A percentile compares a stretch with the other conserved stretches of the same genome.
phyloP scores from a whole-genome alignment of 768 basidiomycete genomes.

The Calvatia gigantea region DNA sequence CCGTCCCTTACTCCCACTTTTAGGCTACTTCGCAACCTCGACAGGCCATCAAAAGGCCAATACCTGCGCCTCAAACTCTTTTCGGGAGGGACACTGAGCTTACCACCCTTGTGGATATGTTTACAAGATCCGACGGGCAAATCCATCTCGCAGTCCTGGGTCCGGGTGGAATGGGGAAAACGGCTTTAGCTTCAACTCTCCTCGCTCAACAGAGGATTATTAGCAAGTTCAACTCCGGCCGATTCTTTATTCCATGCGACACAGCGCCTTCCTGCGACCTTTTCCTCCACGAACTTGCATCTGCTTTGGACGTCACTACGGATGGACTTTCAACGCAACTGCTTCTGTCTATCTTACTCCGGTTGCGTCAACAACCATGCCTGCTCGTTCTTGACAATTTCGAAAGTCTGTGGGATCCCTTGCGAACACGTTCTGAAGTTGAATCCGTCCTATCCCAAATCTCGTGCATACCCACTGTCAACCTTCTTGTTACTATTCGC shows the following conservation, averaged over 20 bases:
- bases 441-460: slow-evolving; percentile 23
- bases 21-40: neutral
- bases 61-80: slow-evolving; percentile 19
- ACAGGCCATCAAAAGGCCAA: slow-evolving; percentile 13
- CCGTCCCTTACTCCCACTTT: slow-evolving; percentile 15
- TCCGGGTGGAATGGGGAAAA: slow-evolving; percentile 31
- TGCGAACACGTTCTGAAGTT: slow-evolving; percentile 19
- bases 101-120: slow-evolving; percentile 16
- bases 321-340: slow-evolving; percentile 14
- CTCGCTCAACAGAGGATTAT: slow-evolving; percentile 20
- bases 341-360: slow-evolving; percentile 16
- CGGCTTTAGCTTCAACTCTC: slow-evolving; percentile 25
- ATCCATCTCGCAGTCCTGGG: slow-evolving; percentile 22
- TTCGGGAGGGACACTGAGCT: slow-evolving; percentile 25
- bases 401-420: slow-evolving; percentile 29
- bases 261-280: slow-evolving; percentile 20
- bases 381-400: slow-evolving; percentile 30
- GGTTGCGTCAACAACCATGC: slow-evolving; percentile 12
- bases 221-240: slow-evolving; percentile 15
- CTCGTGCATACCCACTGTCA: slow-evolving; percentile 16
- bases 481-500: slow-evolving; percentile 27
- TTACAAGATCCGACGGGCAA: neutral
- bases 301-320: slow-evolving; percentile 14
- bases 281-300: slow-evolving; percentile 21
- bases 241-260: slow-evolving; percentile 30